Base-by-base conservation (phyloP, 2,329 filamentous ascomycete genomes). In the Blastomyces silverae region DNA sequence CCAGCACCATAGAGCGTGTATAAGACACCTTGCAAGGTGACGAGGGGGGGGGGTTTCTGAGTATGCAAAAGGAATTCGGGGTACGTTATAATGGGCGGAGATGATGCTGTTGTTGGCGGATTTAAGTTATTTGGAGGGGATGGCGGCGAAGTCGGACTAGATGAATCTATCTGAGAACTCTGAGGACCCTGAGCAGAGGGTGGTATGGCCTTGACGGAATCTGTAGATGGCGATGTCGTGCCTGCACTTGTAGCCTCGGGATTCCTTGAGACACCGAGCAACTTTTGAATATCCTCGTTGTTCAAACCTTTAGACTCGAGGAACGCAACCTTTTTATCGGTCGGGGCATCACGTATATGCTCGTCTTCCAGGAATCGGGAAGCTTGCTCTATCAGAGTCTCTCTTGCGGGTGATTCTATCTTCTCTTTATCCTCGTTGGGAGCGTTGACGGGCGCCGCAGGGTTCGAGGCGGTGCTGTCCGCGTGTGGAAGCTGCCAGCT, bases 331-430 rank as follows among this genome's bases (percentile, higher is more conserved):
- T 96, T 96, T 76, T 86, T 87, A 64, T 90, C 88, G 56, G 82
- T 81, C 0, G 88, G 81, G 44, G 88, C 86, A 75, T 88, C 79
- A 65, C 84, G 85, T 65, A 96, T 89, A 25, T 83, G 81, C 8
- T 89, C 86, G 66, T 95, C 88, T 61, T 89, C 81, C 3, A 97
- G 83, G 73, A 96, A 97, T 63, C 82, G 84, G 55, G 84, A 82
- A 37, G 92, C 91, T 72, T 91, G 85, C 20, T 91, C 85, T 46
- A 90, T 72, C 15, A 83, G 74, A 13, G 64, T 64, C n/a, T 67
- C 64, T 52, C 59, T 64, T 37, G 63, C 17, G 34, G 52, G 22
- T 1, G 46, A 31, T 17, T 53, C 63, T 71, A 69, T 65, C 72
- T 69, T 65, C 69, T 64, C 55, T 70, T 61, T 44, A 17, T 56